Base-by-base conservation (phyloP, 257 asterid species). In the Capsicum baccatum region DNA sequence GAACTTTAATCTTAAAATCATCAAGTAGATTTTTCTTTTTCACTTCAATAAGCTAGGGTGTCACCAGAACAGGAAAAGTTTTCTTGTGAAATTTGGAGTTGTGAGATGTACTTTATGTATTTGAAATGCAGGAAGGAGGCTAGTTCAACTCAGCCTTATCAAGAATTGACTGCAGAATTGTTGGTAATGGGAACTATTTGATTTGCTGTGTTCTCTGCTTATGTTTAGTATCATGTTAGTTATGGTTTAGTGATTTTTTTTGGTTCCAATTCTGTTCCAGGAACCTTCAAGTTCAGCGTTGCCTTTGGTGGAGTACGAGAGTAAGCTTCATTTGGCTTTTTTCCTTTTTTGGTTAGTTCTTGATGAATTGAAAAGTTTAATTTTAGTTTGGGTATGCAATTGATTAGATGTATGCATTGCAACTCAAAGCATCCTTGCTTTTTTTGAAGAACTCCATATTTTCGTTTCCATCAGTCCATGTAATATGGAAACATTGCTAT, bases 261-360 rank as follows among this genome's bases (percentile, higher is more conserved):
- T 86, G 63, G 17, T 79, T 39, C 85, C 14, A 56, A 26, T 85
- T 70, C 57, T 54, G 81, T 14, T 82, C 9, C 94, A 94, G 97
- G 93, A 87, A 84, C 81, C 83, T 26, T 88, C 96, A 44, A 88
- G 83, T 55, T 85, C 94, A 35, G 91, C 81, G 79, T 81, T 88
- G 79, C 90, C 91, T 84, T 87, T 94, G 89, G 97, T 93, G 81
- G 94, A 84, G 48, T 92, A 95, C 54, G 97, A 90, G 50, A 90
- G 99, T 95, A 91, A 94, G 94, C 86, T 91, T 74, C 26, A 14
- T 52, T 52, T 52, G 62, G 6, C 39, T 48, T 80, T 54, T 73
- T 80, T 54, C 68, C 5, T 79, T 66, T 64, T 58, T 66, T 78
- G 62, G 42, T 73, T 73, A 19, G 11, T 19, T 73, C 59, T 48